Evolutionary conservation across 2,329 filamentous ascomycete genomes (phyloP).

Genomic region (Sclerotinia subarctica): DNA sequence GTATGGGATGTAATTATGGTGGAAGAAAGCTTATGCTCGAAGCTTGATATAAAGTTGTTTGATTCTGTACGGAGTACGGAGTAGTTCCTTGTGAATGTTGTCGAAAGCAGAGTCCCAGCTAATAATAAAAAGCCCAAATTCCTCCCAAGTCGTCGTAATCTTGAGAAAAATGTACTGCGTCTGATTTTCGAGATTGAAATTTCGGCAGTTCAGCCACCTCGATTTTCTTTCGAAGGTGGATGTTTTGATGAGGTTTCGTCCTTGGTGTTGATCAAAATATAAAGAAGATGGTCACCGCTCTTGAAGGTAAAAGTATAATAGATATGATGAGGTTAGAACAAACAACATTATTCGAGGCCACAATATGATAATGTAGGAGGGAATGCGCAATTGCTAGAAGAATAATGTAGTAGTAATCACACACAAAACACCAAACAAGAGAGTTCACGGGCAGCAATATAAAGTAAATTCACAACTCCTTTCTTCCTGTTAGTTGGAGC

Average conservation of each 20-base stretch:
- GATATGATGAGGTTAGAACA: not conserved
- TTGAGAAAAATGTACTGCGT: conserved; percentile 1
- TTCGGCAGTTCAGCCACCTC: conserved; percentile 14
- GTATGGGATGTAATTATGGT: not conserved
- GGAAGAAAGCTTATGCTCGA: not conserved
- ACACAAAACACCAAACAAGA: not conserved
- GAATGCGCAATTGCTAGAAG: not conserved
- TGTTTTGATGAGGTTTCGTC: not conserved
- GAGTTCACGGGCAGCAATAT: not conserved
- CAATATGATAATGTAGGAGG: not conserved
- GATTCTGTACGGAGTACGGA: too few species aligned
- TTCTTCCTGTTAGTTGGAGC: conserved; percentile 1
- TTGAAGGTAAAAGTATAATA: not conserved
- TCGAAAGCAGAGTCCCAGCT: not conserved
- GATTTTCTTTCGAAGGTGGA: conserved; percentile 11
- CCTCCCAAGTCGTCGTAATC: not conserved
- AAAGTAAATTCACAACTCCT: not conserved
- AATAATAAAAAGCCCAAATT: not conserved
- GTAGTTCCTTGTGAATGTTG: not conserved
- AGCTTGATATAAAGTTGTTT: not conserved
- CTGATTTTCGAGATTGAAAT: not conserved
- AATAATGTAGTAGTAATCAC: not conserved
- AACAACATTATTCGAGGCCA: conserved; percentile 9
- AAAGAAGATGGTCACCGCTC: conserved; percentile 9
- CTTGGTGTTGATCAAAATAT: not conserved